Percentiles rank a stretch among this genome's conserved stretches.
Evolutionary conservation across 805 yeast species (phyloP).

Genomic region (Suhomyces prunicola): DNA sequence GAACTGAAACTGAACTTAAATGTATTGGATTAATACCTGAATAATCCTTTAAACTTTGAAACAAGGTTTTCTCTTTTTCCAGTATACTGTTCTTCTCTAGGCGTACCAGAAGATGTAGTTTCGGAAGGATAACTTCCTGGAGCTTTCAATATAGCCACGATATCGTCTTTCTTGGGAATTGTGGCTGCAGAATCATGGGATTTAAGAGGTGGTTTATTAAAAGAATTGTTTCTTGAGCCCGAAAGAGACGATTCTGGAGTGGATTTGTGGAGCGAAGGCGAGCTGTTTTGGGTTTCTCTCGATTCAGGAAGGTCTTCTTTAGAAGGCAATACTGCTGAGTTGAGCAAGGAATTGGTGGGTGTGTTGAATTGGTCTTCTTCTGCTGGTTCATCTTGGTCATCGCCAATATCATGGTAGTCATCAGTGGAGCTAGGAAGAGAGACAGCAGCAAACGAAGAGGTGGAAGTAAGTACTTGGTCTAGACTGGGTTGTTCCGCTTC

Average conservation of each 20-base stretch:
- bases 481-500: constrained; percentile 4
- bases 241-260: constrained; percentile 4
- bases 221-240: constrained; percentile 5
- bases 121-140: constrained; percentile 17
- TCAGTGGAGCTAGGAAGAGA: constrained; percentile 24
- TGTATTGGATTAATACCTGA: constrained; percentile 17
- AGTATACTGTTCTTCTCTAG: background rate
- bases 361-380: constrained; percentile 17
- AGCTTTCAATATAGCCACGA: constrained; percentile 16
- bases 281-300: background rate
- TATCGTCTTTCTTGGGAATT: constrained; percentile 1
- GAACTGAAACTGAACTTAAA: no score
- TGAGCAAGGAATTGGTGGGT: constrained; percentile 21
- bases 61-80: constrained; percentile 25
- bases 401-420: constrained; percentile 15
- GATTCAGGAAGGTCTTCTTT: background rate
- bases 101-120: background rate
- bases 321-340: constrained; percentile 11
- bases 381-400: constrained; percentile 5
- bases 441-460: constrained; percentile 38
- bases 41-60: constrained; percentile 31
- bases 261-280: background rate
- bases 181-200: constrained; percentile 5
- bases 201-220: constrained; percentile 7
- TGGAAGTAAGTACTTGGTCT: constrained; percentile 27